Conservation (phyloP, 805 yeast genomes). For the Huiozyma sinensis region DNA sequence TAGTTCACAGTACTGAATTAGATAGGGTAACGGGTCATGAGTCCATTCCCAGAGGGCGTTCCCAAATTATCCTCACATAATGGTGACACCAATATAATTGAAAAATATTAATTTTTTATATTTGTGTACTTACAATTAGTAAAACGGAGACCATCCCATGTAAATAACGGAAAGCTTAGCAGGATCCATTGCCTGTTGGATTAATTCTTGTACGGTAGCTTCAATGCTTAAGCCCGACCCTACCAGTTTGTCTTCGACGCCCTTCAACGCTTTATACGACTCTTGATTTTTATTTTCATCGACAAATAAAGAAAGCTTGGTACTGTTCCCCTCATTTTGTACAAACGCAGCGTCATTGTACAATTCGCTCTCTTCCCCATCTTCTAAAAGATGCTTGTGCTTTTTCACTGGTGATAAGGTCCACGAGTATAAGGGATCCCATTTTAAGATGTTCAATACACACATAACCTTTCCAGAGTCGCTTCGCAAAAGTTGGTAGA, state of each 20-base stretch:
- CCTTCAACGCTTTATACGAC: slow-evolving; percentile 67
- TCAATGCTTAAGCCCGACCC: slow-evolving; percentile 67
- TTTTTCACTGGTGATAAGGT: slow-evolving; percentile 65
- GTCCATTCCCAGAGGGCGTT: too few relatives aligned
- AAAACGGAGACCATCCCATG: slow-evolving; percentile 79
- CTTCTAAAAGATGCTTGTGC: slow-evolving; percentile 29
- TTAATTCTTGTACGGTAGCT: slow-evolving; percentile 72
- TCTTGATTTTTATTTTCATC: slow-evolving; percentile 43
- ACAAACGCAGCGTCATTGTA: background rate
- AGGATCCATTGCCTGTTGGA: slow-evolving; percentile 62
- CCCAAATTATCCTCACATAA: too few relatives aligned
- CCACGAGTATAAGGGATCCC: slow-evolving; percentile 95
- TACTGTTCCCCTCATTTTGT: background rate
- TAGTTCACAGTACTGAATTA: too few relatives aligned
- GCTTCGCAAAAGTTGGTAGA: slow-evolving; percentile 52
- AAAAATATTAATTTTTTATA: too few relatives aligned
- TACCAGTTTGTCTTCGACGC: slow-evolving; percentile 57
- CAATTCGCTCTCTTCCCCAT: slow-evolving; percentile 2
- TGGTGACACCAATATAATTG: background rate
- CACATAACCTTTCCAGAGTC: slow-evolving; percentile 65
- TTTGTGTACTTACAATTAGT: slow-evolving; percentile 21
- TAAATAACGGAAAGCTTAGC: slow-evolving; percentile 63
- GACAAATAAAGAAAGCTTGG: background rate
- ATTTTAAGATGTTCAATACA: slow-evolving; percentile 72
- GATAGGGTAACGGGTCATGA: too few relatives aligned